Percentiles rank a stretch among this genome's conserved stretches.
These are phyloP conservation scores for Calocera cornea DNA, from an alignment of 768 basidiomycete genomes.

Conservation along the genomic window DNA sequence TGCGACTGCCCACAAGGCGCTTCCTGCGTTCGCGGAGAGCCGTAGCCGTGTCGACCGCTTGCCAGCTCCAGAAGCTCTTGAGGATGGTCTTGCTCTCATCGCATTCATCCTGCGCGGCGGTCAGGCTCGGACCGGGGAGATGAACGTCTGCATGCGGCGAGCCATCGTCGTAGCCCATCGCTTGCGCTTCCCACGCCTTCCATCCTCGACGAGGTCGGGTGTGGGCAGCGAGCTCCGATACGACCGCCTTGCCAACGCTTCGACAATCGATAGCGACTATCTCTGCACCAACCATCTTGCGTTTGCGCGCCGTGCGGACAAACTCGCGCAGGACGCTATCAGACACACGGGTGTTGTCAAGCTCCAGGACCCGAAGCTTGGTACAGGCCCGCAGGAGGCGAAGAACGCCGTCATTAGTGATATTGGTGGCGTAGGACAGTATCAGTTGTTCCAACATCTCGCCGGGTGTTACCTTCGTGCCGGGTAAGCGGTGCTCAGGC, in stretches of 20 bases:
- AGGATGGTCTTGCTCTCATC: conserved; percentile 57
- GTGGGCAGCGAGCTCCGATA: conserved; percentile 44
- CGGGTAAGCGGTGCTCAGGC: background rate
- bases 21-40: background rate
- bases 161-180: conserved; percentile 54
- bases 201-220: conserved; percentile 62
- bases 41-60: conserved; percentile 65
- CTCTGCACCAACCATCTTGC: conserved; percentile 37
- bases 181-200: conserved; percentile 59
- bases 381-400: conserved; percentile 51
- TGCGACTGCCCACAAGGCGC: background rate
- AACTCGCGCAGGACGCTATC: conserved; percentile 52
- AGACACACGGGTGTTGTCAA: conserved; percentile 65
- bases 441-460: conserved; percentile 57
- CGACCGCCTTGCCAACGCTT: conserved; percentile 42
- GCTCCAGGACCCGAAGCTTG: conserved; percentile 53
- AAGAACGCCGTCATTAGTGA: conserved; percentile 52
- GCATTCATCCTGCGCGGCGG: conserved; percentile 64
- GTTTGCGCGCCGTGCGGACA: conserved; percentile 39
- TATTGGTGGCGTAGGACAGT: conserved; percentile 49
- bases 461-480: conserved; percentile 33
- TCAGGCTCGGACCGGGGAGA: background rate
- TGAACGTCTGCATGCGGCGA: background rate
- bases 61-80: conserved; percentile 78
- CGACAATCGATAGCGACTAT: conserved; percentile 68